Percentiles rank a stretch among this genome's conserved stretches.
Evolutionary conservation across 768 basidiomycete species (phyloP).

Genomic region (Hebeloma cylindrosporum): DNA sequence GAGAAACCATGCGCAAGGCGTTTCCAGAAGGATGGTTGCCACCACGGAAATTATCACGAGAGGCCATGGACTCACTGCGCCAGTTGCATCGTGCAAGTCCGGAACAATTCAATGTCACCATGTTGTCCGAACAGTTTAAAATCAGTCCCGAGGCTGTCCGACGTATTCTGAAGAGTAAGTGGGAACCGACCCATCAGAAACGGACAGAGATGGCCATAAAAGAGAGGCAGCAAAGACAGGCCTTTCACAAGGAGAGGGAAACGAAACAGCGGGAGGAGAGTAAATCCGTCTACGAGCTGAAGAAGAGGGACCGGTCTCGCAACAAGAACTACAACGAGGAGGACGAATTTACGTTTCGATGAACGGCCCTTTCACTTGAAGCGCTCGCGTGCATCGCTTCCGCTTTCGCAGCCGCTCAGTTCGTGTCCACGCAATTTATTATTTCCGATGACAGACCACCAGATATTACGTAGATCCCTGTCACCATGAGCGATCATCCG

Average conservation of each 20-base stretch:
- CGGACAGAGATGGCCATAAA: slow-evolving; percentile 47
- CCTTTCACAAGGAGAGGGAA: slow-evolving; percentile 36
- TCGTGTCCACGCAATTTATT: slow-evolving; percentile 6
- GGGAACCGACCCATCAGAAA: slow-evolving; percentile 60
- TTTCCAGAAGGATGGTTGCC: slow-evolving; percentile 78
- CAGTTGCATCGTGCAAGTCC: slow-evolving; percentile 66
- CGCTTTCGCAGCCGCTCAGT: slow-evolving; percentile 19
- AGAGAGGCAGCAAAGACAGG: slow-evolving; percentile 47
- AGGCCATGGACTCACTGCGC: slow-evolving; percentile 81
- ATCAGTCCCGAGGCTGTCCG: slow-evolving; percentile 81
- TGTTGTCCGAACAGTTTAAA: slow-evolving; percentile 75
- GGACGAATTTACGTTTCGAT: slow-evolving; percentile 45
- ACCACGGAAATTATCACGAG: slow-evolving; percentile 75
- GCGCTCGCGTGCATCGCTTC: slow-evolving; percentile 16
- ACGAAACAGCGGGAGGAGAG: slow-evolving; percentile 37
- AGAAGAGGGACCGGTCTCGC: slow-evolving; percentile 15
- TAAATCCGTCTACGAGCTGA: slow-evolving; percentile 14
- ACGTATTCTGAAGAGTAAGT: slow-evolving; percentile 75
- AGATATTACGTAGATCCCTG: slow-evolving; percentile 22
- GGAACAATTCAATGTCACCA: slow-evolving; percentile 58
- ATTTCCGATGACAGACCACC: slow-evolving; percentile 8
- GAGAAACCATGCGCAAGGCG: slow-evolving; percentile 45
- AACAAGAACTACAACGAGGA: slow-evolving; percentile 13
- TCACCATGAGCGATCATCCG: slow-evolving; percentile 13
- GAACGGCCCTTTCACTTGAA: slow-evolving; percentile 10